phyloP scores from a whole-genome alignment of 1,284 basidiomycete species.

The Mycosarcoma maydis region DNA sequence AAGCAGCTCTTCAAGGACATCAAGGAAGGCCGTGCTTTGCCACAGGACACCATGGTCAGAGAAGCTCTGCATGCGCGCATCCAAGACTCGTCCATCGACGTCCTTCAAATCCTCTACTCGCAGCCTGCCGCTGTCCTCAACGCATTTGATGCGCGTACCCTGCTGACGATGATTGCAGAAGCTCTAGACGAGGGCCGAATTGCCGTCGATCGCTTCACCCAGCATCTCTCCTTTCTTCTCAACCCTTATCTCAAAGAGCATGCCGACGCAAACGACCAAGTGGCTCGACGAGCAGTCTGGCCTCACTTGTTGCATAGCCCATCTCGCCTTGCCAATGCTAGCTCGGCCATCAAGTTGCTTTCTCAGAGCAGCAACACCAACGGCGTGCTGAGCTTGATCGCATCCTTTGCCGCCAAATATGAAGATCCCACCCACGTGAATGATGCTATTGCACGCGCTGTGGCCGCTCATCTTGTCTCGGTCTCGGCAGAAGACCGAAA shows the following conservation, averaged over 20 bases:
- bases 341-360: slow-evolving; percentile 7
- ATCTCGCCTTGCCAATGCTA: slow-evolving; percentile 8
- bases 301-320: slow-evolving; percentile 27
- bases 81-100: slow-evolving; percentile 39
- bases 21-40: slow-evolving; percentile 16
- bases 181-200: slow-evolving; percentile 22
- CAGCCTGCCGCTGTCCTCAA: slow-evolving; percentile 27
- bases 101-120: slow-evolving; percentile 49
- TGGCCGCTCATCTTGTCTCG: slow-evolving; percentile 7
- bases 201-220: slow-evolving; percentile 19
- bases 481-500: slow-evolving; percentile 6
- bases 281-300: slow-evolving; percentile 37
- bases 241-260: slow-evolving; percentile 21
- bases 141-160: slow-evolving; percentile 28
- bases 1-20: slow-evolving; percentile 47
- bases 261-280: slow-evolving; percentile 6
- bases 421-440: slow-evolving; percentile 16
- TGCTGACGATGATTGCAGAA: slow-evolving; percentile 39
- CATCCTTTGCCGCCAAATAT: slow-evolving; percentile 7
- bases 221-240: slow-evolving; percentile 38
- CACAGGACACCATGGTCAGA: slow-evolving; percentile 50
- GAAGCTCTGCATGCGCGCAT: slow-evolving; percentile 54
- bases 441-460: slow-evolving; percentile 16
- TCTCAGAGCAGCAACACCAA: slow-evolving; percentile 9
- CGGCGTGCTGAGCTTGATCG: slow-evolving; percentile 7